Evolutionary conservation across 2,329 filamentous ascomycete genomes (phyloP), one percentile per base, ranked within the genome.

Genomic region (Magnaporthiopsis poae): DNA sequence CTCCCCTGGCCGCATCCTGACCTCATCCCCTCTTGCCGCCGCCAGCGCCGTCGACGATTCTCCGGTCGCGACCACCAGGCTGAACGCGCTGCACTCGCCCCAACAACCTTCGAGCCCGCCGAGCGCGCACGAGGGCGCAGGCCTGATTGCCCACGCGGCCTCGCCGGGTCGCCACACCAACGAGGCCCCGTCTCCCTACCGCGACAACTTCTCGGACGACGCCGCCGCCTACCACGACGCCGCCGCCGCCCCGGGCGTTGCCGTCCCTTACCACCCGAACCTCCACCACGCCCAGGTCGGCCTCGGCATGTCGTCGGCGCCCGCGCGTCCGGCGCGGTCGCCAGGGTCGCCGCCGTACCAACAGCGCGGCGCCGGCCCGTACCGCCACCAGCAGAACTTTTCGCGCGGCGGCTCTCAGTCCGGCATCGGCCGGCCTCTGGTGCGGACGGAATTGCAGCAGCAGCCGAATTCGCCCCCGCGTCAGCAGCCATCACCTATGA

Each of bases 91-190:
- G 61, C 67, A 68, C 52, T 62, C 64, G 21, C 64, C 64, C 18
- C 33, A 39, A 8, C 33, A 39, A 25, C 64, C 64, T 25, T 25
- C 60, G n/a, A 65, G 64, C 36, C 64, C 63, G 31, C 31, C 18
- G 63, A 64, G 13, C 52, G 35, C 39, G 4, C 35, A 75, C 61
- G 74, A 76, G 63, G 70, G 70, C 2, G 73, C 73, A 11, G 74
- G 71, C 4, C 67, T 76, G 59, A 76, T 76, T 13, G 71, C 72
- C 9, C 73, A 80, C 66, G 78, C 78, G 1, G 72, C 72, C 27
- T 73, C 74, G 66, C 71, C 73, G 25, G 68, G 62, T 60, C 66
- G 66, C 67, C 72, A 31, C 9, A 72, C 72, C 63, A 73, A 59
- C 11, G 66, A 60, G 21, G 62, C 59, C 35, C 29, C 25, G 52